A percentile compares a stretch with the other conserved stretches of the same genome.
These are phyloP conservation scores for Oemleria cerasiformis DNA, from an alignment of 306 rosid genomes.

Conservation along the genomic window DNA sequence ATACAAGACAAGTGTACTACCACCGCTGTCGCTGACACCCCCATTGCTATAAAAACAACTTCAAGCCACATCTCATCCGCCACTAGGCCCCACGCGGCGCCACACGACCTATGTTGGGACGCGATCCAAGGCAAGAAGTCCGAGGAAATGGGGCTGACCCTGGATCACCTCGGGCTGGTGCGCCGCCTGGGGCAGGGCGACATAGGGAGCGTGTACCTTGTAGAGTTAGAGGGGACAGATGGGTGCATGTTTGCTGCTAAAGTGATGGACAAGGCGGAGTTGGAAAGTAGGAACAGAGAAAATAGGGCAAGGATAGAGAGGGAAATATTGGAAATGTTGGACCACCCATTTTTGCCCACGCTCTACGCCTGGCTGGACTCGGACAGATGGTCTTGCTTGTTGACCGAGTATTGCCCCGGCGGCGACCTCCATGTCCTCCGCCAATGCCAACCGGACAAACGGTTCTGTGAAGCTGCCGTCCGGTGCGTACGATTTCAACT, in stretches of 20 bases:
- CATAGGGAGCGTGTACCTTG: constrained; percentile 53
- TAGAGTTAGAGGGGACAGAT: constrained; percentile 34
- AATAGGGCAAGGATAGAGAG: constrained; percentile 38
- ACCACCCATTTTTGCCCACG: constrained; percentile 51
- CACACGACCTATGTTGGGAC: constrained; percentile 30
- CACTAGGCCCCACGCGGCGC: constrained; percentile 23
- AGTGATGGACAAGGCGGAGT: constrained; percentile 58
- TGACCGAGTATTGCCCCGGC: constrained; percentile 57
- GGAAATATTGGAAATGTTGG: constrained; percentile 42
- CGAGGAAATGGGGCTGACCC: background rate
- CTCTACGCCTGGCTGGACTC: constrained; percentile 42
- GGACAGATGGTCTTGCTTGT: constrained; percentile 41
- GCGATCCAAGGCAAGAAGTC: constrained; percentile 24
- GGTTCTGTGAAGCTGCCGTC: constrained; percentile 42
- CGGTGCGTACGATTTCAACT: constrained; percentile 26
- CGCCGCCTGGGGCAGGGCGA: constrained; percentile 51
- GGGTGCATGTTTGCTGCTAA: constrained; percentile 50
- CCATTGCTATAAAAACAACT: background rate
- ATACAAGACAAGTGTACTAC: constrained; percentile 2
- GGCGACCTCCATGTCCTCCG: constrained; percentile 59
- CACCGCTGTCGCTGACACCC: background rate
- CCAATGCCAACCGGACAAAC: constrained; percentile 39
- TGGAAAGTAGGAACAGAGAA: constrained; percentile 36
- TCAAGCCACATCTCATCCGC: constrained; percentile 13
- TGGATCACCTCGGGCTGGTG: constrained; percentile 34